These are phyloP conservation scores for Exophiala phaeomuriformis DNA, from an alignment of 2,329 filamentous ascomycete genomes.

Conservation along the genomic window DNA sequence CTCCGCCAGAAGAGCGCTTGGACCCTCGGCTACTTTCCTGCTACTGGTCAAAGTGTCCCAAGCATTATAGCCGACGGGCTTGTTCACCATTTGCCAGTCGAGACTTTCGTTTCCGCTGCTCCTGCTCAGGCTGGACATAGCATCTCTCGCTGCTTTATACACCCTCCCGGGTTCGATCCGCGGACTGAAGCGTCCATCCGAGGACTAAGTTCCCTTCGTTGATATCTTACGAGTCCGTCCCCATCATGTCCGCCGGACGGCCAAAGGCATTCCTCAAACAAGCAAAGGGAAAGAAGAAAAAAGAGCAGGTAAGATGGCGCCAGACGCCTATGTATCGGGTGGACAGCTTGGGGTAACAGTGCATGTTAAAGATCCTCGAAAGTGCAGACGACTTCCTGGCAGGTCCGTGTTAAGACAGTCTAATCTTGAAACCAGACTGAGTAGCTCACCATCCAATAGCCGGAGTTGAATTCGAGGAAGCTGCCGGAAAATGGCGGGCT, in stretches of 20 bases:
- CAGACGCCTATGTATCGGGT: not conserved
- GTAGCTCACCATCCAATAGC: constrained; percentile 32
- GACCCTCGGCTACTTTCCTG: not conserved
- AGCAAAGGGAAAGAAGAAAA: constrained; percentile 27
- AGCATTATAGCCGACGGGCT: too few relatives aligned
- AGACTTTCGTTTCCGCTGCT: too few relatives aligned
- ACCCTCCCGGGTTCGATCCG: too few relatives aligned
- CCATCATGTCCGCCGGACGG: constrained; percentile 17
- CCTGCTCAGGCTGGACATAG: too few relatives aligned
- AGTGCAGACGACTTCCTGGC: constrained; percentile 63
- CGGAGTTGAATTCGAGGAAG: constrained; percentile 63
- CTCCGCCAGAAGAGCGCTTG: too few relatives aligned
- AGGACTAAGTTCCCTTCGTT: too few relatives aligned
- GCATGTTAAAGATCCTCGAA: constrained; percentile 44
- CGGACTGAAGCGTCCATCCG: too few relatives aligned
- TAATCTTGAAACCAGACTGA: not conserved
- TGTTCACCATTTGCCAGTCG: too few relatives aligned
- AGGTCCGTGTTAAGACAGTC: constrained; percentile 33
- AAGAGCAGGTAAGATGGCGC: constrained; percentile 32
- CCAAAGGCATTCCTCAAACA: constrained; percentile 28
- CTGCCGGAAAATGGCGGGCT: constrained; percentile 66
- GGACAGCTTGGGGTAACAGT: constrained; percentile 6
- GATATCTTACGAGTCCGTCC: not conserved
- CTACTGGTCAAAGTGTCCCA: not conserved
- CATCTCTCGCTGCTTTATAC: too few relatives aligned